Conservation (phyloP, 805 yeast species). For the Candida incommunis region DNA sequence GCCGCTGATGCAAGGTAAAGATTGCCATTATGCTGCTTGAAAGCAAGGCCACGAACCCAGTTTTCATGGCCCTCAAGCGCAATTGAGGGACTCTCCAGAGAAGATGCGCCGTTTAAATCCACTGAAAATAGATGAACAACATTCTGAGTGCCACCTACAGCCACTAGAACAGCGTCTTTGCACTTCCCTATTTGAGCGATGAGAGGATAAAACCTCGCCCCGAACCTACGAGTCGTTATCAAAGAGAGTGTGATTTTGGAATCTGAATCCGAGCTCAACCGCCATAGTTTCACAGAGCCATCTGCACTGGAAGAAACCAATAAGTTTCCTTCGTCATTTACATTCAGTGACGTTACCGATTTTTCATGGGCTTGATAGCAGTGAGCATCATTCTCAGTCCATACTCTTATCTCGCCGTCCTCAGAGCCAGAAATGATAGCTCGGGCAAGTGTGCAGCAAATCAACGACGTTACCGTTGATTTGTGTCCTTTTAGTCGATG, state of each 20-base stretch:
- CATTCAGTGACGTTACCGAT: neutral
- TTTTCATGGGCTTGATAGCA: neutral
- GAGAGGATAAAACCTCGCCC: neutral
- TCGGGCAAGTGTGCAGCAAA: neutral
- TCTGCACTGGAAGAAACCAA: neutral
- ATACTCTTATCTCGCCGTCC: neutral
- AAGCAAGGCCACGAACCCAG: conserved; percentile 72
- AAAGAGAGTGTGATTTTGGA: neutral
- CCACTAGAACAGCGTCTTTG: neutral
- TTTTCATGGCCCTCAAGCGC: conserved; percentile 83
- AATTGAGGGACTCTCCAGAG: neutral
- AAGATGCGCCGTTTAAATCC: neutral
- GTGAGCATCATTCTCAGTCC: neutral
- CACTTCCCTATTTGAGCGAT: neutral
- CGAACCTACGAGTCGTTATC: neutral
- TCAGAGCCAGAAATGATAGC: neutral
- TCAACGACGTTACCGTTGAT: neutral
- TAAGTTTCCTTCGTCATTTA: neutral
- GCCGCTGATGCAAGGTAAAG: conserved; percentile 76
- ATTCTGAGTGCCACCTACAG: conserved; percentile 1
- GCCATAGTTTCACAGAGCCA: neutral
- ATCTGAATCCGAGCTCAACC: neutral
- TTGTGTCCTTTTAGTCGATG: neutral
- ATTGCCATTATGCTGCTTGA: conserved; percentile 36
- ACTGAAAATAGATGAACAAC: neutral